Evolutionary conservation across 495 filamentous ascomycete genomes (phyloP).

Genomic region (Extremus antarcticus): DNA sequence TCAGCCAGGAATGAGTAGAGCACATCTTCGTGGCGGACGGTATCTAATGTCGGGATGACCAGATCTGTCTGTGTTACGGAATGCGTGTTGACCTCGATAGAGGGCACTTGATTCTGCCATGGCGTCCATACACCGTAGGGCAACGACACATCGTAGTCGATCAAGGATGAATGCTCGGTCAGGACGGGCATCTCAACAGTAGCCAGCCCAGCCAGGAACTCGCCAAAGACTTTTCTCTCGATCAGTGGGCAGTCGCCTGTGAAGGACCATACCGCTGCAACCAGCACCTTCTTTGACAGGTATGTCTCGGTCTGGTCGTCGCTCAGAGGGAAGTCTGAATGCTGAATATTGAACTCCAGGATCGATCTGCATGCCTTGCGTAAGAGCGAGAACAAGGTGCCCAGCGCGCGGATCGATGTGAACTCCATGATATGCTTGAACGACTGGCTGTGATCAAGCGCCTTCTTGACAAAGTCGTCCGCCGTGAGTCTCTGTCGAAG

Average conservation of each 20-base stretch:
- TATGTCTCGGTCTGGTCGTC: conserved; percentile 79
- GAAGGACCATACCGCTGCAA: conserved; percentile 87
- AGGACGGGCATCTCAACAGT: conserved; percentile 73
- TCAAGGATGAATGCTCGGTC: conserved; percentile 66
- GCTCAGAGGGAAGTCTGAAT: conserved; percentile 86
- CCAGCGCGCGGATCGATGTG: conserved; percentile 77
- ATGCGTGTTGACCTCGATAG: conserved; percentile 93
- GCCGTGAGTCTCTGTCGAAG: conserved; percentile 63
- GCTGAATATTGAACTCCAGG: conserved; percentile 89
- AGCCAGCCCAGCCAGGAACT: conserved; percentile 64
- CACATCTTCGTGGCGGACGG: conserved; percentile 92
- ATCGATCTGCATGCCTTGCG: conserved; percentile 87
- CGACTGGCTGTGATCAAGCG: conserved; percentile 60
- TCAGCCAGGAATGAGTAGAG: conserved; percentile 98
- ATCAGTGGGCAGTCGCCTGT: conserved; percentile 85
- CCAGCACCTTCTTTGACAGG: conserved; percentile 81
- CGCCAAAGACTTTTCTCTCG: conserved; percentile 82
- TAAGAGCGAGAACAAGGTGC: conserved; percentile 85
- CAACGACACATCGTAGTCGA: conserved; percentile 85
- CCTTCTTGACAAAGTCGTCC: conserved; percentile 65
- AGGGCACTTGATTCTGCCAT: conserved; percentile 91
- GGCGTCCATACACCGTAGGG: conserved; percentile 77
- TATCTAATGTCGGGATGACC: conserved; percentile 94
- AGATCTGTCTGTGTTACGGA: conserved; percentile 94
- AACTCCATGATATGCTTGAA: conserved; percentile 98